Conservation (phyloP, 371 early-diverging fungal genomes). For the Globomyces sp. region DNA sequence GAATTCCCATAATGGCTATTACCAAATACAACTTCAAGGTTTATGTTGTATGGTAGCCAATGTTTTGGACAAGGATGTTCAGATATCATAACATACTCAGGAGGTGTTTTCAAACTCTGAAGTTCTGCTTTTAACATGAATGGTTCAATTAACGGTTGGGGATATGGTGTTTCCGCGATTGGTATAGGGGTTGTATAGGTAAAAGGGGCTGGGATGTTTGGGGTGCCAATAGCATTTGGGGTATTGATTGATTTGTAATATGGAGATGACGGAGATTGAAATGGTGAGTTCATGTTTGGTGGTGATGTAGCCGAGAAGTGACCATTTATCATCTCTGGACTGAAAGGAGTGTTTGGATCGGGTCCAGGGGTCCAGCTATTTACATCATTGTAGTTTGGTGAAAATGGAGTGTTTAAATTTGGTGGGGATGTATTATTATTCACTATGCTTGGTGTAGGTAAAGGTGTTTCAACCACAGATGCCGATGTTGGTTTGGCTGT, state of each 20-base stretch:
- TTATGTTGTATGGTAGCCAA: conserved; percentile 2
- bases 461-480: too few relatives aligned
- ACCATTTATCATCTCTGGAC: too few relatives aligned
- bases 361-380: too few relatives aligned
- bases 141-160: neutral
- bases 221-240: neutral
- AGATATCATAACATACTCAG: neutral
- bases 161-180: neutral
- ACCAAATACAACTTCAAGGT: conserved; percentile 3
- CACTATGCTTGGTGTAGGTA: neutral
- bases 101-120: neutral
- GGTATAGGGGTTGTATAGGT: neutral
- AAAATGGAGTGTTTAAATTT: neutral
- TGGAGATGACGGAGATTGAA: conserved; percentile 3
- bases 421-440: conserved; percentile 7
- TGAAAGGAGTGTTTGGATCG: too few relatives aligned
- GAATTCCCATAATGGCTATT: neutral
- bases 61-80: neutral
- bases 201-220: neutral
- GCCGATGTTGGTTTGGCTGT: too few relatives aligned
- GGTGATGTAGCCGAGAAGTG: too few relatives aligned
- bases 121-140: neutral
- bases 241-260: neutral
- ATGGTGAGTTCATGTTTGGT: neutral
- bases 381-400: too few relatives aligned